Evolutionary conservation across 805 yeast species (phyloP).

Genomic region (Saccharomycopsis babjevae): DNA sequence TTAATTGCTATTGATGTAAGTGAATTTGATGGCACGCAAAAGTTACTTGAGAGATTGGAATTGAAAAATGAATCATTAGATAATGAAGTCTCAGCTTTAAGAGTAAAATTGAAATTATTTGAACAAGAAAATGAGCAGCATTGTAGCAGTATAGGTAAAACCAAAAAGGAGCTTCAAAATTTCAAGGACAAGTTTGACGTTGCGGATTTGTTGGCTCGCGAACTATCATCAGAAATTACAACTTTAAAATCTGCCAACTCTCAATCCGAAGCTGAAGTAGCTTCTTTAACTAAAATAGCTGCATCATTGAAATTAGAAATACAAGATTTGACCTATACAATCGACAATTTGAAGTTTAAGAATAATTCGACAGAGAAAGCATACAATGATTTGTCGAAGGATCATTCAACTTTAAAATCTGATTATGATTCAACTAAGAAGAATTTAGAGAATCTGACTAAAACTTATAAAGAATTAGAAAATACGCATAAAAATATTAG

Average conservation of each 20-base stretch:
- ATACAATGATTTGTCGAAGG: constrained; percentile 9
- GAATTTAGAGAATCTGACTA: neutral
- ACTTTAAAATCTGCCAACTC: neutral
- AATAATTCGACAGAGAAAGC: constrained; percentile 12
- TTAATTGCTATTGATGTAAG: neutral
- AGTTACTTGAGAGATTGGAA: neutral
- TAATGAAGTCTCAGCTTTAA: neutral
- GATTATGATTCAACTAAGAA: neutral
- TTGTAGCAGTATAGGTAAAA: neutral
- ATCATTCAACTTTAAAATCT: constrained; percentile 1
- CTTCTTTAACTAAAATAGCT: neutral
- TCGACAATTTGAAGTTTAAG: constrained; percentile 9
- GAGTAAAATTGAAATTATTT: neutral
- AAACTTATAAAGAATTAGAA: neutral
- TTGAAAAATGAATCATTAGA: neutral
- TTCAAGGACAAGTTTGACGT: neutral
- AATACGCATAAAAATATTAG: neutral
- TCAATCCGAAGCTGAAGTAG: neutral
- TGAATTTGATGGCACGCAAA: neutral
- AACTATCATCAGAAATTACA: neutral
- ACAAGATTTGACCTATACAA: constrained; percentile 9
- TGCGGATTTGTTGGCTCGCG: neutral
- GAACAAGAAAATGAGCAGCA: neutral
- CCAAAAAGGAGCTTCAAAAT: neutral
- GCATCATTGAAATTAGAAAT: constrained; percentile 2